These are phyloP conservation scores for Apostasia shenzhenica DNA, from an alignment of 106 monocot species.

Conservation along the genomic window DNA sequence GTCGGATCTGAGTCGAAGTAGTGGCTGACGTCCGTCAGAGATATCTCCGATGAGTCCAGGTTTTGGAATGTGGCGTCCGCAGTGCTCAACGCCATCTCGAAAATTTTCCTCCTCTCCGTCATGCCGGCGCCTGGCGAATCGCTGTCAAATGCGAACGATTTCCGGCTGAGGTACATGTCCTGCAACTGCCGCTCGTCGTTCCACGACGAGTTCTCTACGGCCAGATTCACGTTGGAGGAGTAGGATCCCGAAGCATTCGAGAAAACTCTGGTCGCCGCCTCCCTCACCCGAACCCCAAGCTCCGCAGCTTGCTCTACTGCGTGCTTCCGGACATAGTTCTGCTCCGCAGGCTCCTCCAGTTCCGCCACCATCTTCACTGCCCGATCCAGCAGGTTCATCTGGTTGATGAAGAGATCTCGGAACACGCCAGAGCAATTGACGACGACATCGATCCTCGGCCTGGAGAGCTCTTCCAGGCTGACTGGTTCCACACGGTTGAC, in stretches of 20 bases:
- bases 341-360: conserved; percentile 55
- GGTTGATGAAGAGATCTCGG: conserved; percentile 77
- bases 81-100: conserved; percentile 62
- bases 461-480: conserved; percentile 54
- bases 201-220: conserved; percentile 78
- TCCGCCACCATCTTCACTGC: conserved; percentile 76
- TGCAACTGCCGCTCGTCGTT: conserved; percentile 78
- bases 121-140: conserved; percentile 60
- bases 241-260: conserved; percentile 77
- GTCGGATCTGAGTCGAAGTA: conserved; percentile 81
- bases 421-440: conserved; percentile 82
- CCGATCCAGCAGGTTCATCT: conserved; percentile 76
- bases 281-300: conserved; percentile 36
- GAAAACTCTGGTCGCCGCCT: conserved; percentile 63
- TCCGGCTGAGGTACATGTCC: conserved; percentile 77
- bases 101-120: conserved; percentile 49
- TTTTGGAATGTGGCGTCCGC: conserved; percentile 81
- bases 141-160: conserved; percentile 69
- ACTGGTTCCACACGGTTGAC: conserved; percentile 63
- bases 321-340: conserved; percentile 63
- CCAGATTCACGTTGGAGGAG: conserved; percentile 70
- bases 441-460: conserved; percentile 62
- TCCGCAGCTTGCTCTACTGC: conserved; percentile 52
- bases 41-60: conserved; percentile 72
- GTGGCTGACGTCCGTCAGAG: conserved; percentile 69